A percentile compares a stretch with the other conserved stretches of the same genome.
Evolutionary conservation across 345 rosid species (phyloP).

Genomic region (Draba incana): DNA sequence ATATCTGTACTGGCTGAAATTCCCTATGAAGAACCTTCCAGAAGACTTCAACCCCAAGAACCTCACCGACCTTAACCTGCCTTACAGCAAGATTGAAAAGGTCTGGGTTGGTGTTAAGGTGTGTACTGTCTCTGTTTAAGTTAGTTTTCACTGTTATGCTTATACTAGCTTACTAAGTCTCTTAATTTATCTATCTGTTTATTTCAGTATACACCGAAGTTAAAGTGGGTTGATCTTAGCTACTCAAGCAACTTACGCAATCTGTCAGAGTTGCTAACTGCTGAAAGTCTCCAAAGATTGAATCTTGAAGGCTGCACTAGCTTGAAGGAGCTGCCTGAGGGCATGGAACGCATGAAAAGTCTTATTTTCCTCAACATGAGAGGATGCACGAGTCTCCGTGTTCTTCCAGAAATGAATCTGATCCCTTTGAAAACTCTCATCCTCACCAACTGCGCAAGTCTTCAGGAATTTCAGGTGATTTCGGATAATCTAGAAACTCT

Average conservation of each 20-base stretch:
- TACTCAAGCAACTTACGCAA: constrained; percentile 18
- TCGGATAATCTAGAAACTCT: constrained; percentile 10
- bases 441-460: constrained; percentile 36
- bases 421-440: constrained; percentile 25
- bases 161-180: background rate
- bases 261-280: constrained; percentile 35
- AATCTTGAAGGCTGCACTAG: constrained; percentile 37
- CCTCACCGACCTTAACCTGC: constrained; percentile 34
- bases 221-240: constrained; percentile 38
- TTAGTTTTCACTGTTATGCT: background rate
- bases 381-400: constrained; percentile 29
- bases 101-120: constrained; percentile 41
- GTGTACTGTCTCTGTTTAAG: background rate
- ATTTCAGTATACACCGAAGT: constrained; percentile 36
- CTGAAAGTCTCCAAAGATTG: constrained; percentile 34
- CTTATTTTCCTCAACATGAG: constrained; percentile 30
- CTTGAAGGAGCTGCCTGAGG: background rate
- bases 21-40: constrained; percentile 35
- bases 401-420: constrained; percentile 1
- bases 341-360: constrained; percentile 8
- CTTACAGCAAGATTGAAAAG: constrained; percentile 27
- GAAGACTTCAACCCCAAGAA: constrained; percentile 28
- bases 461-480: constrained; percentile 16
- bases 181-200: background rate
- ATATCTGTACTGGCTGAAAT: constrained; percentile 38